Conservation (phyloP, 208 protist species). For the Trypanosoma caninum region DNA sequence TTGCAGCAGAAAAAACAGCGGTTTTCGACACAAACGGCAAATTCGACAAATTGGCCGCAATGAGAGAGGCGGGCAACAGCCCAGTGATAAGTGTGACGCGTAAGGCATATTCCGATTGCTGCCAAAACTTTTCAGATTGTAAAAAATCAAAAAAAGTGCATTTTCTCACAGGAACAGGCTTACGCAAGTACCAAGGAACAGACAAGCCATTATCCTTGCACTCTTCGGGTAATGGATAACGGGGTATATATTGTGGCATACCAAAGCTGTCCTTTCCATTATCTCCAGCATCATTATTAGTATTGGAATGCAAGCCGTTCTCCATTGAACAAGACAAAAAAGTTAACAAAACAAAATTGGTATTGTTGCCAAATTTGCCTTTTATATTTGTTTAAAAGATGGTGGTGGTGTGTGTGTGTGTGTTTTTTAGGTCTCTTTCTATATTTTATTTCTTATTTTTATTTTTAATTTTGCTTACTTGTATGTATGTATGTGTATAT, state of each 20-base stretch:
- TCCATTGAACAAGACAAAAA: background rate
- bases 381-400: too few relatives aligned
- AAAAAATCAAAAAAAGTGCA: slow-evolving; percentile 70
- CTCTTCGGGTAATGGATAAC: slow-evolving; percentile 27
- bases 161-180: slow-evolving; percentile 1
- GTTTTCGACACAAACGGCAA: slow-evolving; percentile 68
- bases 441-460: slow-evolving; percentile 8
- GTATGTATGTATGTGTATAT: background rate
- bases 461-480: background rate
- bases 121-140: slow-evolving; percentile 64
- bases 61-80: slow-evolving; percentile 58
- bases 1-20: slow-evolving; percentile 54
- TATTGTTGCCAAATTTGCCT: too few relatives aligned
- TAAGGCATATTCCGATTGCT: slow-evolving; percentile 68
- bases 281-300: background rate
- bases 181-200: slow-evolving; percentile 71
- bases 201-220: slow-evolving; percentile 30
- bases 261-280: slow-evolving; percentile 62
- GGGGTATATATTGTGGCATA: slow-evolving; percentile 49
- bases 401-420: too few relatives aligned
- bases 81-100: slow-evolving; percentile 67
- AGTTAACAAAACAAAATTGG: too few relatives aligned
- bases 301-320: background rate
- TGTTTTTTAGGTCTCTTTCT: background rate
- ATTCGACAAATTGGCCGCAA: slow-evolving; percentile 39